Evolutionary conservation across 768 basidiomycete genomes (phyloP), one percentile per base, ranked within the genome.

Genomic region (Boletus patriciae): DNA sequence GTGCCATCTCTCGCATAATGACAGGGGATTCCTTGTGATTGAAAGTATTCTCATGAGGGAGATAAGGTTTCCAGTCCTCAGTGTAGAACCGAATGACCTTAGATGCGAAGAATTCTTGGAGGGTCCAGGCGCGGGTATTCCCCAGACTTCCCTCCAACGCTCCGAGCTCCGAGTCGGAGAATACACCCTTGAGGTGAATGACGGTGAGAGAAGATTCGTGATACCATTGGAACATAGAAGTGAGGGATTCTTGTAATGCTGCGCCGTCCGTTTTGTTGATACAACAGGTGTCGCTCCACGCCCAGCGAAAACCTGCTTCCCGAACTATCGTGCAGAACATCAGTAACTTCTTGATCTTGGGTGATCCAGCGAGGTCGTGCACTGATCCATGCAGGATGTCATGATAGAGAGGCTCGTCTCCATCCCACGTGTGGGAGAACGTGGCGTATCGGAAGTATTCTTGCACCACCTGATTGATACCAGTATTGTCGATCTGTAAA

Each of bases 151-250:
- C 27, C 6, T 18, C 27, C 33, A 70, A 38, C 21, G 51, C 52
- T 13, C 56, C 52, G 7, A 54, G 58, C 10, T 52, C 49, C 19
- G 50, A 47, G 42, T 48, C 53, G 8, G 56, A 19, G 10, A 42
- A 38, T 44, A 67, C 62, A 10, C 59, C 62, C 3, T 45, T 44
- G 29, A 70, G 64, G 34, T 66, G 60, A 42, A 66, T 62, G n/a
- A 64, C 12, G 1, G 67, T 69, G 40, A 70, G 54, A 6, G 68
- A 56, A 2, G 68, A 68, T 15, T 55, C 42, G 11, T 62, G 55
- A 41, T 70, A 70, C 69, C 69, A 70, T 45, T 50, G 49, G 33
- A 63, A 70, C 69, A 70, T 71, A 0, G 69, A 69, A 6, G 49
- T 52, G 2, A 70, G 54, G 33, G 69, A 71, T 36, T 65, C 58